Base-by-base conservation (phyloP, 371 early-diverging fungal genomes). In the Fennellomyces sp. region DNA sequence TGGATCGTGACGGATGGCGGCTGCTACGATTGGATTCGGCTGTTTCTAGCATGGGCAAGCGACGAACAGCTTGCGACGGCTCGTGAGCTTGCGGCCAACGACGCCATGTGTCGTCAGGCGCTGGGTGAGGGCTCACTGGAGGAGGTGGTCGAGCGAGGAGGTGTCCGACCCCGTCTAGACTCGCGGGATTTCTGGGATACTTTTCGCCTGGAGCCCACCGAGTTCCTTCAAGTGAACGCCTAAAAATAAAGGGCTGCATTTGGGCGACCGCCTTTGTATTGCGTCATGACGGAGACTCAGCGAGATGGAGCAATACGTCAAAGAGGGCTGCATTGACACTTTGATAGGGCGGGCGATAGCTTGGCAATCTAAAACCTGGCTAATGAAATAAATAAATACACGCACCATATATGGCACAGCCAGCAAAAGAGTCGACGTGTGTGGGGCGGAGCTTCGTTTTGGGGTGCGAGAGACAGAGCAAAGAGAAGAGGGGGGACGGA, bases 171-270 rank as follows among this genome's bases (percentile, higher is more conserved):
- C 11, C 50, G 73, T 12, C 47, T 76, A 29, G 72, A 80, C 58
- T 74, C 80, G 10, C 58, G 60, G 56, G 80, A 80, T 52, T 80
- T 80, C 50, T 80, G 80, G 80, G 52, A 69, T 17, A 74, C 76
- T 0, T 76, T 76, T 28, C 36, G 57, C 11, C 31, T 80, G 5
- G n/a, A 70, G 15, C 71, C 80, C 4, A 63, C 52, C 5, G 66
- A 76, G 29, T 80, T 62, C 58, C 58, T 80, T 6, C 25, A 56
- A 1, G 64, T 80, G 15, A 21, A 25, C 13, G 35, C 35, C 35
- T 33, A 8, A 33, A 33, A 33, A 33, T 8, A 33, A 33, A 33
- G 6, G 35, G 6, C 35, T 33, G n/a, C n/a, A n/a, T n/a, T n/a
- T n/a, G n/a, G n/a, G n/a, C n/a, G n/a, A n/a, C n/a, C n/a, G n/a